Base-by-base conservation (phyloP, 306 rosid genomes). In the Dryas drummondii region DNA sequence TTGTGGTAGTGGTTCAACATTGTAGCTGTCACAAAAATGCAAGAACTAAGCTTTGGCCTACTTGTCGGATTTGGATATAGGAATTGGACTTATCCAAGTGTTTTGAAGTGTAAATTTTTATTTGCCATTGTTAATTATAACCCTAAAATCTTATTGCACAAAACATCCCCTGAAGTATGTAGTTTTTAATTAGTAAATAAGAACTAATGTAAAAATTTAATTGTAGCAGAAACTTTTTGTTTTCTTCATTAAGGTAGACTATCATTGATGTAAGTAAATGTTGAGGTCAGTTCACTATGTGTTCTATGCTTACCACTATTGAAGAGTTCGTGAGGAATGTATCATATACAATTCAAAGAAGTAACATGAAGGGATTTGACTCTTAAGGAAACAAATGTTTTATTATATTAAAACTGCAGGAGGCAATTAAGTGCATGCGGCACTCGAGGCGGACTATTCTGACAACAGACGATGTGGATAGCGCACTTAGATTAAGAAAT, bases 361-460 rank as follows among this genome's bases (percentile, higher is more conserved):
- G 27, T 63, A 63, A 45, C 50, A 63, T 63, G 68, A 7, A 63
- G 17, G 50, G 41, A 1, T 15, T 62, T 41, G 68, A 14, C 7
- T 62, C 32, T 22, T 10, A 60, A 17, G 59, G 72, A 55, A 71
- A 70, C 40, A 63, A 8, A 32, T 9, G 56, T 45, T 74, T 72
- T 76, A 61, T 37, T 48, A 7, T 37, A 40, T 50, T 76, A 68
- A 80, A 82, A 72, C 59, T 60, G 70, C 85, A 94, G 98, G 98
- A 94, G 83, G 89, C 98, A 9, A 85, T 94, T 72, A 94, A 91
- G 82, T 94, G 98, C 79, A 94, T 94, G 98, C 94, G 92, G 50
- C 98, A 94, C 73, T 87, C 96, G 0, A 88, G 65, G 80, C 77
- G 98, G 79, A 90, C 97, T 62, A 72, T 71, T 66, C 89, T 94